A percentile compares a stretch with the other conserved stretches of the same genome.
These are phyloP conservation scores for Talaromyces sp. DNA, from an alignment of 2,329 filamentous ascomycete species.

Conservation along the genomic window DNA sequence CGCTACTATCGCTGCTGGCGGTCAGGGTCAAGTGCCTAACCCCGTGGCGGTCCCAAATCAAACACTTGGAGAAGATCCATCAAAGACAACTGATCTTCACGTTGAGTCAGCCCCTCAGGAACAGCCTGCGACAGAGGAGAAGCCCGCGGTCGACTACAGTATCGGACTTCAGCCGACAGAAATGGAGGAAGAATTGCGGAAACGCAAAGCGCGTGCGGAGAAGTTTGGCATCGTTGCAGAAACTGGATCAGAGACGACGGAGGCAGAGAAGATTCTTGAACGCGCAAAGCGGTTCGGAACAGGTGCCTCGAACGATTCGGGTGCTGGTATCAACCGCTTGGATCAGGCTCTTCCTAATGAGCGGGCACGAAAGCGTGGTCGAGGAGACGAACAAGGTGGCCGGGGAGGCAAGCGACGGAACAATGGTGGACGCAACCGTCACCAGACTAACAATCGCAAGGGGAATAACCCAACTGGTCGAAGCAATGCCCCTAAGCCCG, in stretches of 20 bases:
- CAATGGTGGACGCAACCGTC: conserved; percentile 29
- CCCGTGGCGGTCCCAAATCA: conserved; percentile 39
- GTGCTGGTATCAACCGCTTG: conserved; percentile 35
- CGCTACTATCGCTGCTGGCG: conserved; percentile 34
- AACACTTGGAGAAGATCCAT: conserved; percentile 33
- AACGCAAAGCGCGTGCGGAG: conserved; percentile 46
- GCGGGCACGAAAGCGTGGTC: conserved; percentile 37
- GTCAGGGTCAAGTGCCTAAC: conserved; percentile 34
- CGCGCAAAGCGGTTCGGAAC: conserved; percentile 46
- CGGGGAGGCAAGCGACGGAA: conserved; percentile 41
- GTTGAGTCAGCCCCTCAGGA: conserved; percentile 25
- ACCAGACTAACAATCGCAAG: conserved; percentile 17
- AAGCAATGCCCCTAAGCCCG: conserved; percentile 18
- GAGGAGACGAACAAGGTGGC: conserved; percentile 33
- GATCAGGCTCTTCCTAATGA: conserved; percentile 44
- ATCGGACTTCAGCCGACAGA: conserved; percentile 41
- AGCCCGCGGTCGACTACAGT: conserved; percentile 36
- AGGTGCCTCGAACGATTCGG: conserved; percentile 19
- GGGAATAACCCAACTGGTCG: conserved; percentile 15
- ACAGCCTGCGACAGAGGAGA: conserved; percentile 24
- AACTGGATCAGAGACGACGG: conserved; percentile 32
- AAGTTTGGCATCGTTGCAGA: conserved; percentile 46
- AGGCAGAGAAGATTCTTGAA: conserved; percentile 42
- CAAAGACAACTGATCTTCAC: conserved; percentile 35
- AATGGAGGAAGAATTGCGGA: conserved; percentile 43